Percentiles rank a stretch among this genome's conserved stretches.
Conservation (phyloP, 1,284 basidiomycete genomes). For the Irpex lacteus region DNA sequence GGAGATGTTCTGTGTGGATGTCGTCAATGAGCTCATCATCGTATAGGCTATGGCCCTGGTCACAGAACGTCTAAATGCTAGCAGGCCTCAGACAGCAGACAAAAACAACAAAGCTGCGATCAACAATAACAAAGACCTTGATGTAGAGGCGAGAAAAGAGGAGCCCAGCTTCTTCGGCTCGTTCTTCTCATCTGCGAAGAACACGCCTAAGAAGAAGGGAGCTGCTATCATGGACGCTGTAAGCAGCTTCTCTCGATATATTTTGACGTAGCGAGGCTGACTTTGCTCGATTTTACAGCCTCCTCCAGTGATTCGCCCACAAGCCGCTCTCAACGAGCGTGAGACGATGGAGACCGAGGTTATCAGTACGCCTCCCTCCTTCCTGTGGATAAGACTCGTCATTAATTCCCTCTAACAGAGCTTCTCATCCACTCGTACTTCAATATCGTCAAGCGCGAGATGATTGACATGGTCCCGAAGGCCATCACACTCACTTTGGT, state of each 20-base stretch:
- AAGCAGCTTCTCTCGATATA: slow-evolving; percentile 19
- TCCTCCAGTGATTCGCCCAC: slow-evolving; percentile 88
- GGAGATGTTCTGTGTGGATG: slow-evolving; percentile 8
- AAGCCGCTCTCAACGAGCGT: slow-evolving; percentile 90
- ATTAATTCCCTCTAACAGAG: slow-evolving; percentile 43
- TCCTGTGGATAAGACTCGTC: not conserved
- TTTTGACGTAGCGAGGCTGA: not conserved
- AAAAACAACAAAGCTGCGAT: slow-evolving; percentile 71
- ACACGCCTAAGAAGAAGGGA: slow-evolving; percentile 71
- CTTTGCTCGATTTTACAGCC: slow-evolving; percentile 42
- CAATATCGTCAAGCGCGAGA: slow-evolving; percentile 97
- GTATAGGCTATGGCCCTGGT: slow-evolving; percentile 86
- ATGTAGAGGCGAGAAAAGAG: slow-evolving; percentile 86
- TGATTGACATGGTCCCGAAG: slow-evolving; percentile 99
- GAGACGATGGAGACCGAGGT: slow-evolving; percentile 99
- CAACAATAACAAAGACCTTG: slow-evolving; percentile 94
- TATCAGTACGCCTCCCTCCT: slow-evolving; percentile 75
- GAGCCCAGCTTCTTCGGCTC: slow-evolving; percentile 94
- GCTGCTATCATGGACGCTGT: slow-evolving; percentile 80
- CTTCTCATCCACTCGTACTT: slow-evolving; percentile 92
- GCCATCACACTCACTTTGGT: slow-evolving; percentile 95
- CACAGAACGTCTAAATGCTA: slow-evolving; percentile 78
- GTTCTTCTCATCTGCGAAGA: slow-evolving; percentile 76
- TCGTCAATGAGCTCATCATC: not conserved
- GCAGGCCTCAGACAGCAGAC: slow-evolving; percentile 70